Evolutionary conservation across 2,329 filamentous ascomycete species (phyloP), one percentile per base, ranked within the genome.

Genomic region (Colletotrichum eremochloae): DNA sequence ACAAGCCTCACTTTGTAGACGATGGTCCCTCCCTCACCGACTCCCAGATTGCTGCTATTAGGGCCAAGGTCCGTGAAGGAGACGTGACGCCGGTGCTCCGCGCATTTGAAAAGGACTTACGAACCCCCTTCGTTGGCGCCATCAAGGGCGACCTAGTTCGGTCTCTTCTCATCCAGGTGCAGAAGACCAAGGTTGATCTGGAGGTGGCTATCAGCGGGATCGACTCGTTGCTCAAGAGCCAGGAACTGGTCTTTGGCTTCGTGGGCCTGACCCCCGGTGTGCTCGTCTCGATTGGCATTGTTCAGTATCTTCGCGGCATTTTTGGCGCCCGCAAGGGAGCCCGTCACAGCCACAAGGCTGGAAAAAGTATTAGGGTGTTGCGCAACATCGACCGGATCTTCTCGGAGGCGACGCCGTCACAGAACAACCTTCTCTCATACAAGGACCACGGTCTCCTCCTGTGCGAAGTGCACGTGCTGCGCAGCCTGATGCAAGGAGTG

Each of bases 101-200:
- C 76, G 96, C 96, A 0, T 99, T 97, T 80, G 96, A 99, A 80
- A 91, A 93, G 78, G 96, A 98, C 76, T 86, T 99, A 53, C 89
- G 93, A 64, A 92, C 86, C 58, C 96, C 96, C 1, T 91, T 99
- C 73, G 86, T 91, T 67, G 95, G 96, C 9, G 94, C 95, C 0
- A 83, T 99, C 24, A 89, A 91, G 40, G 96, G 96, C 14, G 96
- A 98, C 77, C 87, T 99, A 38, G 89, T 98, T 46, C 92, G 96
- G 63, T 95, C 96, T 5, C 89, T 99, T 38, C 86, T 99, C 56
- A 98, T 99, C 67, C 96, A 99, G 80, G 92, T 99, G 48, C 96
- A 99, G 79, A 99, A 99, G 87, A 98, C 96, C 31, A 99, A 99
- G 85, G 96, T 99, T 11, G 96, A 99, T 79, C 91, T 99, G 15